These are phyloP conservation scores for Podaxis sp. DNA, from an alignment of 768 basidiomycete species.

Conservation along the genomic window DNA sequence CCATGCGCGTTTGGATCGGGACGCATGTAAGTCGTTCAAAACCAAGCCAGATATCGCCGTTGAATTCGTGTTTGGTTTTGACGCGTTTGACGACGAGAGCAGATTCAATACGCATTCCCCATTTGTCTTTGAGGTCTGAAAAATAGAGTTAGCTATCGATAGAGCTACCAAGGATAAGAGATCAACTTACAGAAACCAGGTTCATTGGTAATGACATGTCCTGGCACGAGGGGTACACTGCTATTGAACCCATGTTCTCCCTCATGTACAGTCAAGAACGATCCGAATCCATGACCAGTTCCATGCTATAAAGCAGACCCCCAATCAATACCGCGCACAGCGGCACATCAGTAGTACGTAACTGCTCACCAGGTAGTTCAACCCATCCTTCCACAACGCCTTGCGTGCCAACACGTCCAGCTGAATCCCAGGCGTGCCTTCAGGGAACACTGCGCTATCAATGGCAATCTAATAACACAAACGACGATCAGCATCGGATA, in stretches of 20 bases:
- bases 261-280: conserved; percentile 83
- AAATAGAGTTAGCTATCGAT: conserved; percentile 12
- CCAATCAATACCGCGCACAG: conserved; percentile 7
- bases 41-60: conserved; percentile 76
- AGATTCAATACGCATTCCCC: conserved; percentile 92
- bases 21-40: conserved; percentile 94
- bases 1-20: conserved; percentile 88
- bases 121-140: conserved; percentile 69
- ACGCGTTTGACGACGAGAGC: conserved; percentile 69
- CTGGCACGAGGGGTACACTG: conserved; percentile 66
- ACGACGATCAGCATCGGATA: conserved; percentile 17
- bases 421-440: conserved; percentile 79
- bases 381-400: conserved; percentile 81
- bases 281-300: conserved; percentile 87
- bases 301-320: conserved; percentile 59
- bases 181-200: conserved; percentile 79
- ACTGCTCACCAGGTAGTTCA: conserved; percentile 67
- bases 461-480: conserved; percentile 70
- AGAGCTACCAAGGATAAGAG: conserved; percentile 9
- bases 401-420: conserved; percentile 88
- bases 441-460: conserved; percentile 85
- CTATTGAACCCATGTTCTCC: conserved; percentile 78
- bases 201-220: conserved; percentile 91
- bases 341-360: conserved; percentile 7
- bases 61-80: conserved; percentile 68